phyloP scores from a whole-genome alignment of 2,329 filamentous ascomycete species.

The Pezicula radicicola region DNA sequence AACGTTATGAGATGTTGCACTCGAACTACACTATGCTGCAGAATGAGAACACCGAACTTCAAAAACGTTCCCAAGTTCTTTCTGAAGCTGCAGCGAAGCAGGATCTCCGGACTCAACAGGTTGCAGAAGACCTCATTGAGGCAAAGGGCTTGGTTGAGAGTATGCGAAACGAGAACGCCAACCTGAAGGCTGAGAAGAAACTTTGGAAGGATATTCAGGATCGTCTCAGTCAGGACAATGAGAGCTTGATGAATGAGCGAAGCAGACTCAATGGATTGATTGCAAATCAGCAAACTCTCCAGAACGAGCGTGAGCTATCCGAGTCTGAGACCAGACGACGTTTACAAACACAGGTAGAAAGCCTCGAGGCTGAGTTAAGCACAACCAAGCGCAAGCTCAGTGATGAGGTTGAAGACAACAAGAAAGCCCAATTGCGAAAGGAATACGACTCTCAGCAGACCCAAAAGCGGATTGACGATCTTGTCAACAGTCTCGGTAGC shows the following conservation, averaged over 20 bases:
- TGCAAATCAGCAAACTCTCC: conserved; percentile 78
- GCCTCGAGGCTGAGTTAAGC: conserved; percentile 74
- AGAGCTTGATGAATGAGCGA: conserved; percentile 79
- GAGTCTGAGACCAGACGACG: conserved; percentile 81
- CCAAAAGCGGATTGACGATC: conserved; percentile 89
- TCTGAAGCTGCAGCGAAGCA: conserved; percentile 86
- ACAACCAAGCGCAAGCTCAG: conserved; percentile 79
- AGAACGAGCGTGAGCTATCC: conserved; percentile 85
- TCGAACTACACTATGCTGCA: conserved; percentile 83
- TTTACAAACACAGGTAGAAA: conserved; percentile 74
- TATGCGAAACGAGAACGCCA: conserved; percentile 84
- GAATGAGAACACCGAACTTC: conserved; percentile 79
- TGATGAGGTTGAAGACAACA: conserved; percentile 78
- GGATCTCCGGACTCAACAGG: conserved; percentile 85
- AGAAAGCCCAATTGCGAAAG: conserved; percentile 78
- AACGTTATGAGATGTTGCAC: conserved; percentile 86
- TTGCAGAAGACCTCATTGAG: conserved; percentile 90
- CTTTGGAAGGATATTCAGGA: conserved; percentile 93
- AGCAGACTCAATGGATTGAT: conserved; percentile 79
- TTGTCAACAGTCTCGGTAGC: conserved; percentile 75
- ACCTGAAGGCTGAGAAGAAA: conserved; percentile 91
- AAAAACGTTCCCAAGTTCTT: conserved; percentile 74
- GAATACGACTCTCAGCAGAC: conserved; percentile 87
- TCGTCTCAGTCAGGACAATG: conserved; percentile 84
- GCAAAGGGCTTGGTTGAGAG: conserved; percentile 78